Evolutionary conservation across 495 filamentous ascomycete species (phyloP).

Genomic region (Opeltia flavorubescens): DNA sequence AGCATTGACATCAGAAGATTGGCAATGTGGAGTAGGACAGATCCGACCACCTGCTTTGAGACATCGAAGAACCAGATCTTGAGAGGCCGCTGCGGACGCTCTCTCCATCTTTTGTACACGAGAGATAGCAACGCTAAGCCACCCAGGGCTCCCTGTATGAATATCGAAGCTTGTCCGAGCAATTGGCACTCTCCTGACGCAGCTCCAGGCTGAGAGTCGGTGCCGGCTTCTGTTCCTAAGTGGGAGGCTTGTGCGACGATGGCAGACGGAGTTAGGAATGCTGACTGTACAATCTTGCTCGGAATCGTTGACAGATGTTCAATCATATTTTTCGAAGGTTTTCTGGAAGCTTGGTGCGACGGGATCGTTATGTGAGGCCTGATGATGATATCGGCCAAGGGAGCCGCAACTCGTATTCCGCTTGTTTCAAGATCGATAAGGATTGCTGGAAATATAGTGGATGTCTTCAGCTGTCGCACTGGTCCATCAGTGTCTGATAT

Average conservation of each 20-base stretch:
- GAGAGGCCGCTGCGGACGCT: conserved; percentile 78
- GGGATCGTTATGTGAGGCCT: no score
- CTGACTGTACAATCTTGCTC: no score
- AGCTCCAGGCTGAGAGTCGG: conserved; percentile 12
- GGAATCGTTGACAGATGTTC: neutral
- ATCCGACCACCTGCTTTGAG: conserved; percentile 94
- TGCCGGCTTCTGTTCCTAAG: neutral
- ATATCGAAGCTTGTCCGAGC: conserved; percentile 71
- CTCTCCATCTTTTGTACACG: conserved; percentile 85
- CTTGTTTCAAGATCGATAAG: neutral
- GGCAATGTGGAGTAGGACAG: conserved; percentile 72
- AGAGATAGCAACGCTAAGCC: conserved; percentile 67
- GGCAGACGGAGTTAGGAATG: neutral
- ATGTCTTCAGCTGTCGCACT: neutral
- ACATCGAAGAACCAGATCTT: conserved; percentile 96
- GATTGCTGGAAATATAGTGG: neutral
- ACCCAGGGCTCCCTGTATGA: conserved; percentile 83
- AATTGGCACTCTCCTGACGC: conserved; percentile 60
- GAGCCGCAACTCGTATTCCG: no score
- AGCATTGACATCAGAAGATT: conserved; percentile 95
- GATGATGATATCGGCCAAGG: no score
- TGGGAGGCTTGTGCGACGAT: neutral
- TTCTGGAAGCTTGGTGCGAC: no score
- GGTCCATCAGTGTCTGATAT: neutral
- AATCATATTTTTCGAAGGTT: neutral